A percentile compares a stretch with the other conserved stretches of the same genome.
These are phyloP conservation scores for Ophiostoma himal-ulmi DNA, from an alignment of 2,329 filamentous ascomycete genomes.

Conservation along the genomic window DNA sequence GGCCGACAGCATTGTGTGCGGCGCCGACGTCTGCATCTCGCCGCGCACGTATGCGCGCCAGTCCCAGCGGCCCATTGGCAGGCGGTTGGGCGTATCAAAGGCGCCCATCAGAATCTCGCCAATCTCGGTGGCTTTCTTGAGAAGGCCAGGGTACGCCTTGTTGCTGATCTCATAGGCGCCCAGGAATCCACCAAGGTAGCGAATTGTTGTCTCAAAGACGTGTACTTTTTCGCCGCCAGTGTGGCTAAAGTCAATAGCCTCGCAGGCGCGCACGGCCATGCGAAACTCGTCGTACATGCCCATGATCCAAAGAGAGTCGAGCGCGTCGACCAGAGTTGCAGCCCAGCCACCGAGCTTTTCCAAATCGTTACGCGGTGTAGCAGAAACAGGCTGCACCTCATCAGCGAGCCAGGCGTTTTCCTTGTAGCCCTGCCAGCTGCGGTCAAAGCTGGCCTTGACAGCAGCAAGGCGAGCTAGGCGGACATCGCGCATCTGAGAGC, in stretches of 20 bases:
- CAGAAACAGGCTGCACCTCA: constrained; percentile 55
- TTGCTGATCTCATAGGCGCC: constrained; percentile 64
- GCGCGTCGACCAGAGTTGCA: constrained; percentile 59
- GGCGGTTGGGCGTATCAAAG: constrained; percentile 63
- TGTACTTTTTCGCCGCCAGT: constrained; percentile 50
- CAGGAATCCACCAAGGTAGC: constrained; percentile 63
- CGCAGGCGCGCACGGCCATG: constrained; percentile 53
- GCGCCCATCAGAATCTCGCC: constrained; percentile 59
- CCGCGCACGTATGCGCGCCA: constrained; percentile 45
- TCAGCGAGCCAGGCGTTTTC: constrained; percentile 59
- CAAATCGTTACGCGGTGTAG: constrained; percentile 49
- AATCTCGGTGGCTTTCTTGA: constrained; percentile 58
- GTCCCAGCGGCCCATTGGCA: constrained; percentile 56
- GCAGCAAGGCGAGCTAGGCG: constrained; percentile 39
- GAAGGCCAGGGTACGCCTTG: constrained; percentile 46
- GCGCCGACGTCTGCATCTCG: constrained; percentile 40
- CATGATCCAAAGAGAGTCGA: constrained; percentile 71
- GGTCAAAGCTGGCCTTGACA: constrained; percentile 47
- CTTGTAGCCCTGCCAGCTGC: constrained; percentile 57
- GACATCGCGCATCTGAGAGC: constrained; percentile 32
- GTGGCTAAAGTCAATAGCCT: constrained; percentile 55
- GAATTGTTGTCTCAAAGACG: constrained; percentile 65
- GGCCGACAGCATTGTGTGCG: constrained; percentile 37
- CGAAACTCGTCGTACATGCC: constrained; percentile 60
- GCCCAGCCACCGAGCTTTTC: constrained; percentile 52